phyloP scores from a whole-genome alignment of 371 early-diverging fungal genomes.

The Syncephalastrum contaminatum region DNA sequence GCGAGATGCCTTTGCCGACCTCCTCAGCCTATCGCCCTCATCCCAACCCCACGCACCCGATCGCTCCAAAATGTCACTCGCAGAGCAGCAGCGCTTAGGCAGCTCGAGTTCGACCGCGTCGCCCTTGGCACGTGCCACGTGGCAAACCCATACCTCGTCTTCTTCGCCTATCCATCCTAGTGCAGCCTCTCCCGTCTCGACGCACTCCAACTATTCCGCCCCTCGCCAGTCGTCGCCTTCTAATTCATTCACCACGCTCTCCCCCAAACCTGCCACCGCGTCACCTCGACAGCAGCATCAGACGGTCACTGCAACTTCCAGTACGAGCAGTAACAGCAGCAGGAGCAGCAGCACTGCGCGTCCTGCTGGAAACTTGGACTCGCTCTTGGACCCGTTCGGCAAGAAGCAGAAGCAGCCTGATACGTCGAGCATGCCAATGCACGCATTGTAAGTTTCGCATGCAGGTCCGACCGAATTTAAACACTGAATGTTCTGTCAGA shows the following conservation, averaged over 20 bases:
- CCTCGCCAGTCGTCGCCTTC: too few species aligned
- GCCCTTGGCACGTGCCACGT: neutral
- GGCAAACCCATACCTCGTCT: constrained; percentile 4
- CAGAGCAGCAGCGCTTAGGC: constrained; percentile 22
- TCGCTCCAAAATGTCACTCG: constrained; percentile 20
- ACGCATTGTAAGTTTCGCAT: constrained; percentile 47
- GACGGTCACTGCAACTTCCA: neutral
- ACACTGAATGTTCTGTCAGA: constrained; percentile 5
- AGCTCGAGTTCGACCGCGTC: neutral
- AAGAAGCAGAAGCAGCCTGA: constrained; percentile 10
- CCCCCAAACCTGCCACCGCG: neutral
- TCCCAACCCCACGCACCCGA: constrained; percentile 1
- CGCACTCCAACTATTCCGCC: too few species aligned
- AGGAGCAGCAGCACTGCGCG: neutral
- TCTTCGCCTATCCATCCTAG: constrained; percentile 6
- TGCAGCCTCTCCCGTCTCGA: too few species aligned
- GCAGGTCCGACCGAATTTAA: neutral
- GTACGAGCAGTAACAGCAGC: neutral
- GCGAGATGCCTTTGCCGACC: constrained; percentile 41
- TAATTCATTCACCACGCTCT: neutral
- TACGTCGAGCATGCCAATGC: constrained; percentile 29
- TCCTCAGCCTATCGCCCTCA: constrained; percentile 19
- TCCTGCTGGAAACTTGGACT: constrained; percentile 21
- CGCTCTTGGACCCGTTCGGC: constrained; percentile 36
- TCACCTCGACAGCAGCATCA: constrained; percentile 7